Percentiles rank a stretch among this genome's conserved stretches.
Evolutionary conservation across 1,139 yeast species (phyloP).

Genomic region (Diutina sp.): DNA sequence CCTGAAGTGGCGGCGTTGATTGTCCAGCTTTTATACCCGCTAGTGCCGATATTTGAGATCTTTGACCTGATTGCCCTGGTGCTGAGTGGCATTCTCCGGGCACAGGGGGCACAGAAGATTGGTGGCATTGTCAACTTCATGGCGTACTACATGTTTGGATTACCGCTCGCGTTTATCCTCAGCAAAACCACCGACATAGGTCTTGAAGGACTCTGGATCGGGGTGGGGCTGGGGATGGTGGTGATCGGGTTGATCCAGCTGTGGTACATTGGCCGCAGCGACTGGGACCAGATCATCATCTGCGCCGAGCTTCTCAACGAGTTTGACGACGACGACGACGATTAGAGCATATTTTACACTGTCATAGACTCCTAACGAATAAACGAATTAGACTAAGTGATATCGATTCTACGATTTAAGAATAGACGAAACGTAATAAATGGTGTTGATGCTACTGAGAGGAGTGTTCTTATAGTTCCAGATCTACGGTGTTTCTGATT

Average conservation of each 20-base stretch:
- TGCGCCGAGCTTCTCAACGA: slow-evolving; percentile 8
- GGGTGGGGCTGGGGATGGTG: slow-evolving; percentile 66
- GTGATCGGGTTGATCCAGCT: slow-evolving; percentile 54
- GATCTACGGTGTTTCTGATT: too few relatives aligned
- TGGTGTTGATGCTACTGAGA: too few relatives aligned
- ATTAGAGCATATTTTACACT: neutral
- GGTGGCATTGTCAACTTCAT: slow-evolving; percentile 73
- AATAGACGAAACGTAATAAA: too few relatives aligned
- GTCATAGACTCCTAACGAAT: neutral
- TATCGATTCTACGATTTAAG: too few relatives aligned
- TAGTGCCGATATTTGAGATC: slow-evolving; percentile 60
- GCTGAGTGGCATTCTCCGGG: slow-evolving; percentile 74
- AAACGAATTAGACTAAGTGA: neutral
- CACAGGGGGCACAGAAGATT: slow-evolving; percentile 74
- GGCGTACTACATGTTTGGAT: slow-evolving; percentile 51
- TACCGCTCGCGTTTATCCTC: slow-evolving; percentile 55
- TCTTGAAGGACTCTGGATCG: slow-evolving; percentile 77
- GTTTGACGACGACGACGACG: slow-evolving; percentile 6
- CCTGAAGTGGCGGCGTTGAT: slow-evolving; percentile 42
- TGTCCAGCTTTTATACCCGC: slow-evolving; percentile 41
- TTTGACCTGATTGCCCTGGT: slow-evolving; percentile 78
- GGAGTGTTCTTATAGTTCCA: too few relatives aligned
- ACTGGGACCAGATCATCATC: slow-evolving; percentile 27
- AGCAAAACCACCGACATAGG: slow-evolving; percentile 42
- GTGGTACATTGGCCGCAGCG: slow-evolving; percentile 20